Percentiles rank a stretch among this genome's conserved stretches.
Conservation (phyloP, 441 rosid genomes). For the Corymbia calophylla region DNA sequence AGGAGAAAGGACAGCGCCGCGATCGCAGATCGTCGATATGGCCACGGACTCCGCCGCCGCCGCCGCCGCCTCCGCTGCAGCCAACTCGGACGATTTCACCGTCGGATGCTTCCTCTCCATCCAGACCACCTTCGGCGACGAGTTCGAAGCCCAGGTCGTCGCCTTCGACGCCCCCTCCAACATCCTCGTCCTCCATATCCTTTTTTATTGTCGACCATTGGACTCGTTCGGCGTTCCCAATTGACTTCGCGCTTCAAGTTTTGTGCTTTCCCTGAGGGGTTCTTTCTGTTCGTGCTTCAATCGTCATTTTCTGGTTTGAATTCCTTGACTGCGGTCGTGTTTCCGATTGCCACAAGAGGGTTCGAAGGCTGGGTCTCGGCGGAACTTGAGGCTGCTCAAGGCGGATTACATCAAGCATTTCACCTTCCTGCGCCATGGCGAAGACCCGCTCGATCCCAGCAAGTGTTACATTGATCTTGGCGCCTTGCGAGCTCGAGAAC, state of each 20-base stretch:
- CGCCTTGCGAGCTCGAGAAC: slow-evolving; percentile 61
- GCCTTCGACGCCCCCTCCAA: slow-evolving; percentile 78
- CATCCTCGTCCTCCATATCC: slow-evolving; percentile 96
- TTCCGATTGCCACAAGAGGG: slow-evolving; percentile 57
- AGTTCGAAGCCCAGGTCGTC: slow-evolving; percentile 79
- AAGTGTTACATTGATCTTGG: slow-evolving; percentile 58
- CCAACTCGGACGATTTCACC: slow-evolving; percentile 48
- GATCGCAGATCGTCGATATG: neutral
- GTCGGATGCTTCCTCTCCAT: slow-evolving; percentile 78
- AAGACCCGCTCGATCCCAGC: slow-evolving; percentile 50
- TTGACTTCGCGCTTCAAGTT: neutral
- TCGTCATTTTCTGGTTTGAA: neutral
- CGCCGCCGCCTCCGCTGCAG: neutral
- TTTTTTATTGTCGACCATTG: slow-evolving; percentile 8
- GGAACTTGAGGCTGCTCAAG: slow-evolving; percentile 71
- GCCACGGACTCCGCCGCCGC: neutral
- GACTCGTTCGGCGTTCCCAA: neutral
- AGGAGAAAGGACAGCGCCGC: neutral
- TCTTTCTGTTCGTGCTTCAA: neutral
- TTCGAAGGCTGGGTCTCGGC: slow-evolving; percentile 49
- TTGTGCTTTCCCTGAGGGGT: neutral
- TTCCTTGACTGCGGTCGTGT: slow-evolving; percentile 28
- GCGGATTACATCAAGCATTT: slow-evolving; percentile 66
- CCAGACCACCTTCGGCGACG: slow-evolving; percentile 78
- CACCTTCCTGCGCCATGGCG: slow-evolving; percentile 53